phyloP scores from a whole-genome alignment of 176 grass and related monocot species.

The Hordeum marinum region DNA sequence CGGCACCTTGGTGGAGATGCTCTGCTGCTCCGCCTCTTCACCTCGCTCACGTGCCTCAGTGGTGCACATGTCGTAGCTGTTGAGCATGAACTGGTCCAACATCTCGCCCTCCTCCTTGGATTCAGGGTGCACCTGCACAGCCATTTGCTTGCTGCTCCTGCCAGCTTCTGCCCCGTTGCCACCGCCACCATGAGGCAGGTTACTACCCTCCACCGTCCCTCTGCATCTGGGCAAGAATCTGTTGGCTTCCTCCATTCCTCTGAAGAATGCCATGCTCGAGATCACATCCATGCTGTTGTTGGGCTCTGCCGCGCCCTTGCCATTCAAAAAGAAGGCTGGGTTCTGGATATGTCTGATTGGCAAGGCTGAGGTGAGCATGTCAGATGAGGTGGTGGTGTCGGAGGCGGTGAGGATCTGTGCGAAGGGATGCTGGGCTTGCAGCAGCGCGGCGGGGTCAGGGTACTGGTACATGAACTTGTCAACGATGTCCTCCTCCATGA shows the following conservation, averaged over 20 bases:
- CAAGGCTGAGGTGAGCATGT: background rate
- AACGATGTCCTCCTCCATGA: conserved; percentile 46
- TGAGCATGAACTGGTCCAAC: conserved; percentile 40
- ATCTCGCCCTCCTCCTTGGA: conserved; percentile 28
- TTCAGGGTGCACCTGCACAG: background rate
- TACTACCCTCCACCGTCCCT: background rate
- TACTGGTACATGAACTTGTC: conserved; percentile 29
- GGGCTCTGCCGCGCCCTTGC: background rate
- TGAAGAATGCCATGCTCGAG: conserved; percentile 15
- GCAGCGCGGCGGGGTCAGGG: conserved; percentile 30
- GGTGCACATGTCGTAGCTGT: background rate
- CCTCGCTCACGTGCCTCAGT: conserved; percentile 6
- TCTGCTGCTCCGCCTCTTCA: background rate
- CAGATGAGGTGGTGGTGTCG: background rate
- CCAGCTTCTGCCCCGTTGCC: background rate
- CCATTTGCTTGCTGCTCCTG: conserved; percentile 33
- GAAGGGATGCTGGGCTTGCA: conserved; percentile 34
- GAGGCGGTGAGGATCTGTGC: conserved; percentile 27
- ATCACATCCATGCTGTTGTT: background rate
- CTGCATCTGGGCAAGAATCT: conserved; percentile 42
- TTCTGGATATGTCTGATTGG: background rate
- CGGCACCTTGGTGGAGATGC: conserved; percentile 2
- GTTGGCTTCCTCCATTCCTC: conserved; percentile 39
- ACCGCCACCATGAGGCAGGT: background rate
- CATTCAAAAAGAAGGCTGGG: background rate